Base-by-base conservation (phyloP, 441 rosid species). In the Metrosideros polymorpha region DNA sequence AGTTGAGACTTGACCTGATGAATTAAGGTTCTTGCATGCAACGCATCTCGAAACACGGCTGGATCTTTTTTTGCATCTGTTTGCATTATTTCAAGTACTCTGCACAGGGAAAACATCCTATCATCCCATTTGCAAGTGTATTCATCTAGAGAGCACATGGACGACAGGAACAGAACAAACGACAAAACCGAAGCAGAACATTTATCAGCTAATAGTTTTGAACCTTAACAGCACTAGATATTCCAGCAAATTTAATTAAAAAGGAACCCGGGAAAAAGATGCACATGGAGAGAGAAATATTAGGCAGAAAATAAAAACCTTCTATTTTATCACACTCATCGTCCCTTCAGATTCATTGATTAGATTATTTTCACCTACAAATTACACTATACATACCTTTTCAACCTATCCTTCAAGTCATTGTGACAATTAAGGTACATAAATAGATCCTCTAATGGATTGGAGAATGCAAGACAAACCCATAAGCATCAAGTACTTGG, bases 21-120 rank as follows among this genome's bases (percentile, higher is more conserved):
- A 79, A 95, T 51, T 85, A 96, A 91, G 56, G 57, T 82, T 89
- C 87, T 96, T 52, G 99, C 98, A 76, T 75, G 92, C 91, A 92
- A 85, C 52, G 99, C 98, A 86, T 96, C 97, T 63, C 93, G 95
- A 87, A 85, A 94, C 82, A 51, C 89, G 47, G 88, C 92, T 55
- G 99, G 96, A 93, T 95, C 99, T 89, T 90, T 90, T 84, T 90
- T 91, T 85, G 99, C 98, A 92, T 97, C 99, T 86, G 61, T 92
- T 86, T 85, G 92, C 95, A 96, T 93, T 84, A 93, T 96, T 87
- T 89, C 90, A 86, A 91, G 94, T 56, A 96, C 99, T 90, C 99
- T 97, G 94, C 92, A 90, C 79, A 71, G 79, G 79, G n/a, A 17
- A 71, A 39, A 71, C n/a, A 6, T 71, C 5, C 17, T 6, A 71